Evolutionary conservation across 306 rosid genomes (phyloP), one percentile per base, ranked within the genome.

Genomic region (Rubus parviflorus): DNA sequence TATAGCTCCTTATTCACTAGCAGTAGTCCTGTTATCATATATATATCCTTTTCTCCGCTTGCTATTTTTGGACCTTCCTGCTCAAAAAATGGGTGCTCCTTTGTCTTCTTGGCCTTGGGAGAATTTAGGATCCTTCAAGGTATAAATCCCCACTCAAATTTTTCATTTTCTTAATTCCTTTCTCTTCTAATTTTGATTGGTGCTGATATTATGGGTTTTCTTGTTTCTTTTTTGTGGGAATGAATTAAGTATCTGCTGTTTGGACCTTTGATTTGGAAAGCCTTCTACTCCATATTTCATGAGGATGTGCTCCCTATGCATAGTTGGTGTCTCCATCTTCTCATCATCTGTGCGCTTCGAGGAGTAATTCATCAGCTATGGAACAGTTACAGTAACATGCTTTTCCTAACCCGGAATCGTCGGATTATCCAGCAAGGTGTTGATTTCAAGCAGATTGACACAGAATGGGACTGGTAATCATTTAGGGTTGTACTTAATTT

Each of bases 61-160:
- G 35, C 35, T 30, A 30, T 30, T 30, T 30, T 30, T 30, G 35
- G 35, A 30, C 35, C 35, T 30, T 30, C 35, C 35, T 30, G 35
- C 35, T 30, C 35, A 30, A 30, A 30, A 70, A 61, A 91, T 92
- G 95, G 97, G 43, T 65, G 88, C 88, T 86, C 83, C 93, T 74
- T 79, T 92, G 78, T 81, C 97, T n/a, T 40, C 89, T 74, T 92
- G 97, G 97, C 99, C 97, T 8, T 89, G 99, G 97, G 89, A 90
- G 46, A 87, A 90, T 49, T 57, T 92, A 70, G 97, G 99, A 73
- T 19, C 57, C 46, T 91, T 68, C 80, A 95, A 95, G 97, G 99
- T 94, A 85, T 19, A 68, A 0, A 53, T 77, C 13, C 7, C 48
- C 42, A 40, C 22, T 42, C 43, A 1, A 63, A 25, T 1, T 37